Evolutionary conservation across 441 rosid genomes (phyloP), one percentile per base, ranked within the genome.

Genomic region (Gossypium trilobum): DNA sequence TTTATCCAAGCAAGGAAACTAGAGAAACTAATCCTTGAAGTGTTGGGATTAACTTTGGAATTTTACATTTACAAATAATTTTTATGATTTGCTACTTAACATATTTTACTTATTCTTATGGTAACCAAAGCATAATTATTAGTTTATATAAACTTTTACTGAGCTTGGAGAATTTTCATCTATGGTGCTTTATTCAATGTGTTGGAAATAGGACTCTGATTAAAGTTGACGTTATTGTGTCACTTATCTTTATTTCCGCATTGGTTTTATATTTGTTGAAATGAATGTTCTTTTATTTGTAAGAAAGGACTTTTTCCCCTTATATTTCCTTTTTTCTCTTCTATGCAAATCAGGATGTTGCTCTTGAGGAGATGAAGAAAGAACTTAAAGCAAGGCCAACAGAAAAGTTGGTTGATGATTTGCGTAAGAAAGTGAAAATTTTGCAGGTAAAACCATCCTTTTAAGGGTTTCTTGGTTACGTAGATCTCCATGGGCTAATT

Each of bases 381-480:
- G 99, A 90, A 84, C 86, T 95, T 81, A 96, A 88, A 78, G 85
- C 86, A 75, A 88, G 97, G 81, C 99, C 99, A 78, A 90, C 97
- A 68, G 79, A 81, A 79, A 95, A 93, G 79, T 77, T 91, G 82
- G 96, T 95, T 72, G 99, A 95, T 77, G 99, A 95, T 80, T 82
- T 95, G 87, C 95, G 82, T 56, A 95, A 91, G 84, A 93, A 95
- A 88, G 97, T 95, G 80, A 95, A 95, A 87, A 93, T 95, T 80
- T 83, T 95, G 82, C 99, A 95, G 98, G 98, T 93, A 86, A 50
- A 61, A 4, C 44, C 3, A 55, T 77, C 54, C 54, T 5, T 58
- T 58, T 56, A 52, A 22, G 16, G 7, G 59, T 70, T 42, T 55
- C 36, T 42, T 65, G 54, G 29, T 11, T 60, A 17, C 20, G n/a